These are phyloP conservation scores for Colletotrichum euphorbiae DNA, from an alignment of 2,329 filamentous ascomycete genomes.

Conservation along the genomic window DNA sequence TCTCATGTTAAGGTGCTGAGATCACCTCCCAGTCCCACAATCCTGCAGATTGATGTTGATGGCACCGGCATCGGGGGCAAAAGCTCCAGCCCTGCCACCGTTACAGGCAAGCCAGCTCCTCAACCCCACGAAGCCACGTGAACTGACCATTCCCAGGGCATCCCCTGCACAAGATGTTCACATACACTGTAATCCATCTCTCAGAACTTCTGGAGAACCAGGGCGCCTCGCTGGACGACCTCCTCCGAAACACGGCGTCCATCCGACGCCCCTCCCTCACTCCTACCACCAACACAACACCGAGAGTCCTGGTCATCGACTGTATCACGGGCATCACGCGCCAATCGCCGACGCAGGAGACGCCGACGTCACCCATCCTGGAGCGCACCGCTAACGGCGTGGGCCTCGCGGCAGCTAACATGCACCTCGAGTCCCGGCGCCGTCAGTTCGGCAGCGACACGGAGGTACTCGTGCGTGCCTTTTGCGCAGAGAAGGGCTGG, in stretches of 20 bases:
- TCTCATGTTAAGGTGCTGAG: conserved; percentile 68
- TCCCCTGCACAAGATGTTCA: conserved; percentile 72
- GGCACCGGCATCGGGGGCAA: conserved; percentile 58
- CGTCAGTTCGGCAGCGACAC: conserved; percentile 73
- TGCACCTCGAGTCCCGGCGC: conserved; percentile 67
- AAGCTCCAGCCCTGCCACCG: conserved; percentile 59
- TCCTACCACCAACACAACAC: conserved; percentile 45
- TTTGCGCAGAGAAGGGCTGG: conserved; percentile 80
- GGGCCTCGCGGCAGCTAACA: conserved; percentile 60
- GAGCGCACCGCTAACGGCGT: conserved; percentile 51
- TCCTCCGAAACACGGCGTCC: conserved; percentile 54
- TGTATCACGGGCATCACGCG: conserved; percentile 67
- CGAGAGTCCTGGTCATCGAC: conserved; percentile 70
- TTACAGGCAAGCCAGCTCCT: conserved; percentile 55
- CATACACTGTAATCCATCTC: conserved; percentile 70
- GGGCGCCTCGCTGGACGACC: conserved; percentile 58
- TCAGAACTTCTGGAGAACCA: conserved; percentile 64
- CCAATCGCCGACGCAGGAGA: conserved; percentile 56
- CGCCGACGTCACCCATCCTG: conserved; percentile 62
- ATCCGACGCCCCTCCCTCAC: conserved; percentile 49
- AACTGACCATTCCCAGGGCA: conserved; percentile 58
- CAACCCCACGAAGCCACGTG: conserved; percentile 37
- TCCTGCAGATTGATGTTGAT: conserved; percentile 66
- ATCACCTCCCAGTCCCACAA: conserved; percentile 69
- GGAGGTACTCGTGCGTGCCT: conserved; percentile 77